These are phyloP conservation scores for Escovopsis weberi DNA, from an alignment of 2,329 filamentous ascomycete genomes.

Conservation along the genomic window DNA sequence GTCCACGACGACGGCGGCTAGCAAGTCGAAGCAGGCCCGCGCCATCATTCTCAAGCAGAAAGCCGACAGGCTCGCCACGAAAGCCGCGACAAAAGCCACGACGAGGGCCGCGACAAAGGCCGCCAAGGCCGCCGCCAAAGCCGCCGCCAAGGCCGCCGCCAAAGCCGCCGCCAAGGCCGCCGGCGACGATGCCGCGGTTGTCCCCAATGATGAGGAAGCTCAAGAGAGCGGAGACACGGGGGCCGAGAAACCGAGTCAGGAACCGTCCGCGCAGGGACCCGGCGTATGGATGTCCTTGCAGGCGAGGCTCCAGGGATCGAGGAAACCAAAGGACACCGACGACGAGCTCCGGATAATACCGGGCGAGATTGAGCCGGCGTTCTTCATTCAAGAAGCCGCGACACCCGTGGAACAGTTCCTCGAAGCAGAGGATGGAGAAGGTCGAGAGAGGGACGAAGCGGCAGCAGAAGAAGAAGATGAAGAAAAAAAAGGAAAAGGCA, in stretches of 20 bases:
- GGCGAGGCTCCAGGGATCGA: constrained; percentile 11
- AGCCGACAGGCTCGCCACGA: neutral
- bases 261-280: neutral
- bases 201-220: too few relatives aligned
- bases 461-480: too few relatives aligned
- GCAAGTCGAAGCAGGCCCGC: neutral
- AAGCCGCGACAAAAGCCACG: neutral
- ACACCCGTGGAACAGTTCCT: neutral
- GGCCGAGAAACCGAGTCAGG: neutral
- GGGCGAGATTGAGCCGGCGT: neutral
- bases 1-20: neutral
- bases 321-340: neutral
- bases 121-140: neutral
- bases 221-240: too few relatives aligned
- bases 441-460: too few relatives aligned
- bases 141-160: neutral
- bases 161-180: neutral
- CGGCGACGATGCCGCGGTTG: too few relatives aligned
- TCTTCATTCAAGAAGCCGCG: neutral
- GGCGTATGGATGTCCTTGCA: constrained; percentile 16
- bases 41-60: neutral
- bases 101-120: neutral
- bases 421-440: too few relatives aligned
- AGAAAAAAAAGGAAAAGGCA: too few relatives aligned
- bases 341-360: neutral